Percentiles rank a stretch among this genome's conserved stretches.
phyloP scores from a whole-genome alignment of 345 rosid genomes.

The Lepidium aucheri region DNA sequence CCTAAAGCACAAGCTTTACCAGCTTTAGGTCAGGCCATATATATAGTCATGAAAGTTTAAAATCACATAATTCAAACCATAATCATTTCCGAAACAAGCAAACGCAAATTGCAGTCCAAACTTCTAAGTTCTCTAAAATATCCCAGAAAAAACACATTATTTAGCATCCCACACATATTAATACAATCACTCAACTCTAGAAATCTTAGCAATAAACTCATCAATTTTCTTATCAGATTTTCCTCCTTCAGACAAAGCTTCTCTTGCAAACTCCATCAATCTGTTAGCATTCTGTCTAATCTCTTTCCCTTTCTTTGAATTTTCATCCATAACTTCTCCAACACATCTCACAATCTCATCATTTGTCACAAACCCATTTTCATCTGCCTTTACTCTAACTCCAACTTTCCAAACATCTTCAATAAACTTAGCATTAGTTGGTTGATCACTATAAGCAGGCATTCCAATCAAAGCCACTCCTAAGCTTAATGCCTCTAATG shows the following conservation, averaged over 20 bases:
- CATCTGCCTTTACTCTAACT: conserved; percentile 26
- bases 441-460: conserved; percentile 27
- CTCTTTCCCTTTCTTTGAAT: conserved; percentile 30
- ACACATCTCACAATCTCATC: conserved; percentile 29
- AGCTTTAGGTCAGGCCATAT: too few relatives aligned
- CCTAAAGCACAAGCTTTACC: too few relatives aligned
- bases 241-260: conserved; percentile 34
- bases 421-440: conserved; percentile 34
- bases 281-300: conserved; percentile 4
- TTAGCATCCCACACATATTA: not conserved
- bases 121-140: not conserved
- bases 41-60: too few relatives aligned
- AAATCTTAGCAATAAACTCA: conserved; percentile 30
- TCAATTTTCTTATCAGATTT: conserved; percentile 34
- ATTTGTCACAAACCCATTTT: conserved; percentile 19
- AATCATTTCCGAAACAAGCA: not conserved
- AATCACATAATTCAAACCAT: not conserved
- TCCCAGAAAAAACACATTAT: not conserved
- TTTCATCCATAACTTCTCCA: conserved; percentile 26
- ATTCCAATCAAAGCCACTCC: conserved; percentile 46
- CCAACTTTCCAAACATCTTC: conserved; percentile 38
- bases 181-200: not conserved
- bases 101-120: not conserved
- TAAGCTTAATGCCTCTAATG: conserved; percentile 46
- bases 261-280: conserved; percentile 24